Evolutionary conservation across 2,329 filamentous ascomycete species (phyloP).

Genomic region (Microdochium bolleyi): DNA sequence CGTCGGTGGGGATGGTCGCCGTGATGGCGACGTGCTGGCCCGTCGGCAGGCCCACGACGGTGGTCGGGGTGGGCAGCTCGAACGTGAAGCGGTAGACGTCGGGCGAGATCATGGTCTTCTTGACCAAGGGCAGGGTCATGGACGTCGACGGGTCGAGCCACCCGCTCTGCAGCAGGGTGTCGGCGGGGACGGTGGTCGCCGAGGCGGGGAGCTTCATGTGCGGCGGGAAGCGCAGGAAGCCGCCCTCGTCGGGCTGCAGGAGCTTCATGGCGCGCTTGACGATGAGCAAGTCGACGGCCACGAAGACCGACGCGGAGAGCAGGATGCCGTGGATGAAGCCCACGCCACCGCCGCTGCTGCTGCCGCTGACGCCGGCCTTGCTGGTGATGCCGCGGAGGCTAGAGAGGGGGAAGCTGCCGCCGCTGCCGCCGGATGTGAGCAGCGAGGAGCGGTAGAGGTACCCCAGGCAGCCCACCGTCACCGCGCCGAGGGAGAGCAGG

Average conservation of each 20-base stretch:
- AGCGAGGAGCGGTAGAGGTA: background rate
- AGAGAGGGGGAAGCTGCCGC: background rate
- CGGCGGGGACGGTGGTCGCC: constrained; percentile 23
- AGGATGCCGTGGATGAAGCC: constrained; percentile 29
- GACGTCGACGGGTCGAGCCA: constrained; percentile 42
- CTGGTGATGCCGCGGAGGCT: background rate
- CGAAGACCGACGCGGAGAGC: constrained; percentile 22
- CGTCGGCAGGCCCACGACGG: constrained; percentile 44
- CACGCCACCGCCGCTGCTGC: constrained; percentile 10
- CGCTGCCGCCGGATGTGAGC: background rate
- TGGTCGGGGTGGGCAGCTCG: constrained; percentile 31
- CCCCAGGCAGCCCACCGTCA: background rate
- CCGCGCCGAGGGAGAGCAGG: background rate
- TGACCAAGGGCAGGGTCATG: constrained; percentile 33
- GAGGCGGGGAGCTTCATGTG: constrained; percentile 24
- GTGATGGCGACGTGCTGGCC: constrained; percentile 47
- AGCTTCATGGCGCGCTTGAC: constrained; percentile 20
- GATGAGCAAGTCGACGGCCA: constrained; percentile 20
- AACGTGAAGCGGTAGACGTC: constrained; percentile 39
- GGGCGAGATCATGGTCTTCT: constrained; percentile 29
- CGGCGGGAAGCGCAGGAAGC: constrained; percentile 23
- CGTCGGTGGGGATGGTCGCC: constrained; percentile 20
- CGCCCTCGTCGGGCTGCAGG: constrained; percentile 18
- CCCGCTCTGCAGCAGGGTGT: constrained; percentile 31
- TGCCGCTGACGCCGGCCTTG: background rate